Evolutionary conservation across 345 rosid genomes (phyloP).

Genomic region (Litchi chinensis): DNA sequence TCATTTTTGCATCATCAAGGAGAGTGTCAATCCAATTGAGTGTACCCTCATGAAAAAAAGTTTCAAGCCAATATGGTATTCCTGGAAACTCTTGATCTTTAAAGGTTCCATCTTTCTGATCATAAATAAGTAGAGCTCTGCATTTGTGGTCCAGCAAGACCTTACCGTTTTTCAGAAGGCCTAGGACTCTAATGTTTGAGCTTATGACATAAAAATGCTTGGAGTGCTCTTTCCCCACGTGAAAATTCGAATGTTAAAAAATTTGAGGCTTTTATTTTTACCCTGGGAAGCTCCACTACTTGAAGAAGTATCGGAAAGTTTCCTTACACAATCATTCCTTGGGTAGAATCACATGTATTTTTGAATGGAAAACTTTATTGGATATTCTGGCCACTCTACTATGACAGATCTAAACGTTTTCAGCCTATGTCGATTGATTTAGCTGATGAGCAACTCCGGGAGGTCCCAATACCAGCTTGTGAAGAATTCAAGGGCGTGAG

Average conservation of each 20-base stretch:
- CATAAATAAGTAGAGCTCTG: conserved; percentile 61
- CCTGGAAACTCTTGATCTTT: conserved; percentile 57
- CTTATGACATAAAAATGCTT: conserved; percentile 4
- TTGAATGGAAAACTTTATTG: conserved; percentile 39
- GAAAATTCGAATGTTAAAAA: conserved; percentile 26
- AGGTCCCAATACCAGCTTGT: conserved; percentile 14
- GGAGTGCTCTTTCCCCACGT: not conserved
- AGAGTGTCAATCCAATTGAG: conserved; percentile 27
- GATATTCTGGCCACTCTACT: conserved; percentile 4
- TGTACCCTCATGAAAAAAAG: conserved; percentile 63
- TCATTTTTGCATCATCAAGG: not conserved
- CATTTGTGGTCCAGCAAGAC: conserved; percentile 73
- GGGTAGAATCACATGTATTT: conserved; percentile 16
- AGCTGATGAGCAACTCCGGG: conserved; percentile 26
- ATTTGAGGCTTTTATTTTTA: conserved; percentile 42
- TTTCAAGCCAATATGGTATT: conserved; percentile 64
- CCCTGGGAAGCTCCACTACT: conserved; percentile 15
- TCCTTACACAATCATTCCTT: not conserved
- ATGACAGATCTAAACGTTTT: not conserved
- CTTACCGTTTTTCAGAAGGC: conserved; percentile 62
- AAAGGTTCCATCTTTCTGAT: conserved; percentile 58
- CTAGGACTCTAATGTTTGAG: conserved; percentile 42
- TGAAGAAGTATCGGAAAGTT: conserved; percentile 37
- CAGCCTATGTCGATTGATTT: conserved; percentile 24
- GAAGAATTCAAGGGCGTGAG: not conserved